phyloP scores from a whole-genome alignment of 257 asterid genomes.

The Pogostemon cablin region DNA sequence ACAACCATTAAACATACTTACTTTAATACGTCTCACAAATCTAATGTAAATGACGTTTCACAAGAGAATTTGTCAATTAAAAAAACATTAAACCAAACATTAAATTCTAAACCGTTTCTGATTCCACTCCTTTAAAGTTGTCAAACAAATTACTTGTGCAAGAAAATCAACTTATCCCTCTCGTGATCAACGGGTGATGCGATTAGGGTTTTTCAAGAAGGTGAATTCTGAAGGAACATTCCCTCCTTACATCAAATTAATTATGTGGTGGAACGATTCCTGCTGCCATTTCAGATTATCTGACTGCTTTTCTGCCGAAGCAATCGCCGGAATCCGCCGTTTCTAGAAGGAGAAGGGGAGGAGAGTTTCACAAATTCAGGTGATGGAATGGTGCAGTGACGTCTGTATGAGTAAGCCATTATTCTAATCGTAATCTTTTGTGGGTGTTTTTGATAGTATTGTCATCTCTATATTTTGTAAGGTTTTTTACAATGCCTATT shows the following conservation, averaged over 20 bases:
- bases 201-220: constrained; percentile 63
- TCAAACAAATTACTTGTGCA: constrained; percentile 44
- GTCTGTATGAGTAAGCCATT: constrained; percentile 77
- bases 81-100: too few relatives aligned
- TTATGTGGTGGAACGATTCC: constrained; percentile 90
- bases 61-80: too few relatives aligned
- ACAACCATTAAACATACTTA: too few relatives aligned
- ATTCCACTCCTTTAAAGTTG: too few relatives aligned
- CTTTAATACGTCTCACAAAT: too few relatives aligned
- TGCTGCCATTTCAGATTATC: constrained; percentile 98
- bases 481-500: neutral
- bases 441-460: neutral
- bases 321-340: constrained; percentile 68
- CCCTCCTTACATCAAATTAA: constrained; percentile 80
- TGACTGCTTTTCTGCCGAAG: constrained; percentile 86
- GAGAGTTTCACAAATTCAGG: constrained; percentile 78
- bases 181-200: constrained; percentile 72
- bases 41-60: too few relatives aligned
- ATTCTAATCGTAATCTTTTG: constrained; percentile 2
- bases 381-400: constrained; percentile 80
- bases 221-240: constrained; percentile 61
- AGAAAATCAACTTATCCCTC: constrained; percentile 84
- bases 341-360: constrained; percentile 90
- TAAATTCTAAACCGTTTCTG: too few relatives aligned
- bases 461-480: constrained; percentile 17